Evolutionary conservation across 305 asterid species (phyloP), one percentile per base, ranked within the genome.

Genomic region (Ilex paraguariensis): DNA sequence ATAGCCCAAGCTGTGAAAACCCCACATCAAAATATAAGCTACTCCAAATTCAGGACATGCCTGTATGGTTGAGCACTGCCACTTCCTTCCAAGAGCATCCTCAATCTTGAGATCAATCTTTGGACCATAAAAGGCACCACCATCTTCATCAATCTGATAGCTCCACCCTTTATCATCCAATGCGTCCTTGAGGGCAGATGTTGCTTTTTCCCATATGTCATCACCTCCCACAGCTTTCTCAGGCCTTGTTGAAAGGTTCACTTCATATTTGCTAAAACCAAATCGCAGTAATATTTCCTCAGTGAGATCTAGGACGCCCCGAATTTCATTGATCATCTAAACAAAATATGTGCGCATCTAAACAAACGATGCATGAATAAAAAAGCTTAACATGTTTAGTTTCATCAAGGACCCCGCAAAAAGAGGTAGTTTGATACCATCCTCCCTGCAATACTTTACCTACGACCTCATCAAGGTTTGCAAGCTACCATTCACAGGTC

Each of bases 61-160:
- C 95, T 86, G 96, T 75, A 91, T 81, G 70, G 98, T 91, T 31
- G 98, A 88, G 88, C 98, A 91, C 75, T 91, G 95, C 98, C 97
- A 88, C 79, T 88, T 91, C 73, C 98, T 84, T 77, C 98, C 98
- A 57, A 92, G 85, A 72, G 98, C 98, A 73, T 89, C 98, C 77
- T 92, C 97, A 61, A 92, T 92, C 82, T 92, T 92, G 72, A 92
- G 89, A 81, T 89, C 98, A 67, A 92, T 92, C 78, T 89, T 92
- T 60, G 98, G 97, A 68, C 98, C 98, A 75, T 92, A 92, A 75
- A 92, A 92, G 54, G 98, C 98, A 53, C 98, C 98, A 15, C 98
- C 98, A 56, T 97, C 98, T 60, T 82, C 95, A 63, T 92, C 98
- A 32, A 87, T 84, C 75, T 85, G 81, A 77, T 85, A 92, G 62